A percentile compares a stretch with the other conserved stretches of the same genome.
Conservation (phyloP, 2,329 filamentous ascomycete species). For the Aspergillus quadrilineatus region DNA sequence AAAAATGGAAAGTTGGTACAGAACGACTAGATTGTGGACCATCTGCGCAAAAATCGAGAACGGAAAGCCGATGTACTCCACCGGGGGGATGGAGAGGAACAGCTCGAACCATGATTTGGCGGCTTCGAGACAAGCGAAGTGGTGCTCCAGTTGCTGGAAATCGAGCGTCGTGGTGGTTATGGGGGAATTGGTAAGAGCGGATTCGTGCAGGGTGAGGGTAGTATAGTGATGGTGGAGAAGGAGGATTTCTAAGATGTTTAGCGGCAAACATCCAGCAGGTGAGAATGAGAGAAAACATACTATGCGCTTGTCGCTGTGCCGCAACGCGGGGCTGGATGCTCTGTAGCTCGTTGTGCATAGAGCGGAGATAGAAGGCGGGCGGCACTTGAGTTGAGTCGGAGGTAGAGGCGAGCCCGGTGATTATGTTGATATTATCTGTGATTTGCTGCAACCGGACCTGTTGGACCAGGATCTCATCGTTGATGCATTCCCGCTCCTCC, state of each 20-base stretch:
- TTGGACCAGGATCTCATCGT: conserved; percentile 50
- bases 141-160: conserved; percentile 1
- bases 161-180: not conserved
- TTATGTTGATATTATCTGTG: conserved; percentile 6
- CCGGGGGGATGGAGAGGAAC: conserved; percentile 7
- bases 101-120: conserved; percentile 15
- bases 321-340: not conserved
- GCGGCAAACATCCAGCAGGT: not conserved
- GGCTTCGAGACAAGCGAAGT: conserved; percentile 11
- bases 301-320: not conserved
- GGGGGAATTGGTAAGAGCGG: not conserved
- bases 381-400: not conserved
- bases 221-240: conserved; percentile 11
- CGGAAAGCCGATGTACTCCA: conserved; percentile 4
- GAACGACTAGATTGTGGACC: conserved; percentile 11
- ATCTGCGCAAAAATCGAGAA: conserved; percentile 10
- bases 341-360: conserved; percentile 3
- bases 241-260: conserved; percentile 1
- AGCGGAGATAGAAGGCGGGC: not conserved
- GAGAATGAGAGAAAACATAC: not conserved
- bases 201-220: conserved; percentile 1
- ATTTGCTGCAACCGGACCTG: conserved; percentile 23
- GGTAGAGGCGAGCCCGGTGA: not conserved
- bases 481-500: conserved; percentile 46
- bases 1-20: conserved; percentile 10